phyloP scores from a whole-genome alignment of 371 early-diverging fungal genomes.

The Lichtheimia hyalospora region DNA sequence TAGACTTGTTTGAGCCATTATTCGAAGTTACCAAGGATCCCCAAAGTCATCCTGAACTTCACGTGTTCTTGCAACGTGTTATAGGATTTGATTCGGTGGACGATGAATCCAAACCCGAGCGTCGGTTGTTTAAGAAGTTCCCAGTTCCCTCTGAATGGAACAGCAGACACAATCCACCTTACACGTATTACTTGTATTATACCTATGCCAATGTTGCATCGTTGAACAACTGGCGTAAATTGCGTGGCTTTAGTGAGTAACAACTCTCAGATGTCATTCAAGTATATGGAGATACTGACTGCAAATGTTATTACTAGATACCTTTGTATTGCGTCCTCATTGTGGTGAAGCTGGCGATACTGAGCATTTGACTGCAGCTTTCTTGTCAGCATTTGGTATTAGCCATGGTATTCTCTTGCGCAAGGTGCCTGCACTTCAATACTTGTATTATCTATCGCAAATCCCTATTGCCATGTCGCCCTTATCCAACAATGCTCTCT shows the following conservation, averaged over 20 bases:
- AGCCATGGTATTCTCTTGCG: constrained; percentile 96
- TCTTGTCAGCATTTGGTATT: constrained; percentile 90
- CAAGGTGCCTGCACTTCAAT: constrained; percentile 96
- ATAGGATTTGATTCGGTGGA: constrained; percentile 98
- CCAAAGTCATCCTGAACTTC: constrained; percentile 81
- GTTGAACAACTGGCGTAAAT: constrained; percentile 85
- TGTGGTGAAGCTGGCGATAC: constrained; percentile 98
- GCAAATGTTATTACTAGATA: constrained; percentile 52
- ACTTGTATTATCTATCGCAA: constrained; percentile 94
- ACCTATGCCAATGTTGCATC: constrained; percentile 90
- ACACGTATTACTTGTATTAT: constrained; percentile 97
- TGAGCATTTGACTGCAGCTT: constrained; percentile 94
- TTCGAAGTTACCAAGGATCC: constrained; percentile 94
- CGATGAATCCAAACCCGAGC: constrained; percentile 95
- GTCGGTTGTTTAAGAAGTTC: constrained; percentile 79
- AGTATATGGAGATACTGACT: neutral
- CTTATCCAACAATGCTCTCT: constrained; percentile 97
- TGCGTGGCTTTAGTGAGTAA: constrained; percentile 76
- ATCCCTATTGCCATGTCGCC: constrained; percentile 99
- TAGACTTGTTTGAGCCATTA: constrained; percentile 91
- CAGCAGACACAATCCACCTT: constrained; percentile 86
- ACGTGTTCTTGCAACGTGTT: constrained; percentile 93
- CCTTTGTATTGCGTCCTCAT: constrained; percentile 95
- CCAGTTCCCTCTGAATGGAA: constrained; percentile 89
- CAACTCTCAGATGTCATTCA: too few species aligned